Percentiles rank a stretch among this genome's conserved stretches.
Conservation (phyloP, 768 basidiomycete genomes). For the Pleurotus tuoliensis region DNA sequence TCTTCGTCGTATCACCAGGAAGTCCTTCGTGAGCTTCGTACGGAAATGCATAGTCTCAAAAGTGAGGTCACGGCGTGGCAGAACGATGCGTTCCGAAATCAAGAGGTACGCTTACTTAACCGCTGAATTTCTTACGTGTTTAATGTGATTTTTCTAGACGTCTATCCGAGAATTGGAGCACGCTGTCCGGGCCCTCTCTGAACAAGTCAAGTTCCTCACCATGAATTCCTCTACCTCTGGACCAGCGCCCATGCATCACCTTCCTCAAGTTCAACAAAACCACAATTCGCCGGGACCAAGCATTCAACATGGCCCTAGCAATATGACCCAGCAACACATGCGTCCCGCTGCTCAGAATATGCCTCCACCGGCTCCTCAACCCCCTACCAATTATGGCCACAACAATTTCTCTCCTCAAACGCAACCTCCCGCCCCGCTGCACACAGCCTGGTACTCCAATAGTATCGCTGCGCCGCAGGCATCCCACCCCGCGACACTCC, state of each 20-base stretch:
- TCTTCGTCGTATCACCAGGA: constrained; percentile 79
- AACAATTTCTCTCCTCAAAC: constrained; percentile 33
- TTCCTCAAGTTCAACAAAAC: constrained; percentile 35
- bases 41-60: constrained; percentile 74
- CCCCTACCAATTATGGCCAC: constrained; percentile 35
- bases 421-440: constrained; percentile 34
- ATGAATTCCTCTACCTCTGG: constrained; percentile 40
- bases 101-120: constrained; percentile 55
- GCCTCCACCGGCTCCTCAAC: constrained; percentile 29
- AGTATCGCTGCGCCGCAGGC: constrained; percentile 77
- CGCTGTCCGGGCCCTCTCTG: constrained; percentile 66
- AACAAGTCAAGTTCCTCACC: constrained; percentile 79
- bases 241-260: constrained; percentile 35
- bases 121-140: constrained; percentile 4
- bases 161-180: constrained; percentile 80
- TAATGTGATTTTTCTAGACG: constrained; percentile 28
- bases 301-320: constrained; percentile 33
- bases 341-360: constrained; percentile 34
- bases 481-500: constrained; percentile 72
- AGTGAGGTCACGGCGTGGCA: constrained; percentile 82
- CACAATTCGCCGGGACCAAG: constrained; percentile 38
- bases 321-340: constrained; percentile 34
- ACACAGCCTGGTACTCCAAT: constrained; percentile 57
- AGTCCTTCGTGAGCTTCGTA: constrained; percentile 66
- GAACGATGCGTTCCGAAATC: constrained; percentile 67